Percentiles rank a stretch among this genome's conserved stretches.
These are phyloP conservation scores for Nannizzia gypsea DNA, from an alignment of 2,329 filamentous ascomycete species.

Conservation along the genomic window DNA sequence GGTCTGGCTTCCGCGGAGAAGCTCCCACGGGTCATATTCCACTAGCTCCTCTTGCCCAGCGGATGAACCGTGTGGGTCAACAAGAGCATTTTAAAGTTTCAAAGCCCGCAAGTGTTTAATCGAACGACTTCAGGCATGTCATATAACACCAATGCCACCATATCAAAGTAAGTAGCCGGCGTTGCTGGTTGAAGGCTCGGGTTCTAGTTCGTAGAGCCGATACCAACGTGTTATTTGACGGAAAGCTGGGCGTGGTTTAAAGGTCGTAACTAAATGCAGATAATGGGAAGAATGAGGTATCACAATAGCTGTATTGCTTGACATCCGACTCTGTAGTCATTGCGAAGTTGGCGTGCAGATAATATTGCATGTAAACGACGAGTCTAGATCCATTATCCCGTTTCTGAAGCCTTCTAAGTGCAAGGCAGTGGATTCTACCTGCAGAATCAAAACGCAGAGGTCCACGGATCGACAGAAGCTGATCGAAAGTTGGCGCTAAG, in stretches of 20 bases:
- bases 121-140: background rate
- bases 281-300: too few relatives aligned
- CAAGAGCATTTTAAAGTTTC: background rate
- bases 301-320: too few relatives aligned
- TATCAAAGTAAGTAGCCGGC: background rate
- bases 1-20: too few relatives aligned
- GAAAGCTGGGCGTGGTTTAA: too few relatives aligned
- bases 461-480: background rate
- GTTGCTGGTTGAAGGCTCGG: too few relatives aligned
- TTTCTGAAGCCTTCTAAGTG: background rate
- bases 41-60: background rate
- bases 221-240: too few relatives aligned
- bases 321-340: too few relatives aligned
- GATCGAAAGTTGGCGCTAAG: background rate
- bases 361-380: background rate
- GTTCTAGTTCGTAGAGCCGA: too few relatives aligned
- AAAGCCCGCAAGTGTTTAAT: background rate
- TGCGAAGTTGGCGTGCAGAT: background rate
- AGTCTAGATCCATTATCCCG: background rate
- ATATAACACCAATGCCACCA: background rate
- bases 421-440: background rate
- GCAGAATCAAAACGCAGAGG: background rate
- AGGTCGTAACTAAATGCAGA: too few relatives aligned
- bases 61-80: background rate
- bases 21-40: too few relatives aligned